These are phyloP conservation scores for Croton setiger DNA, from an alignment of 441 rosid genomes.

Conservation along the genomic window DNA sequence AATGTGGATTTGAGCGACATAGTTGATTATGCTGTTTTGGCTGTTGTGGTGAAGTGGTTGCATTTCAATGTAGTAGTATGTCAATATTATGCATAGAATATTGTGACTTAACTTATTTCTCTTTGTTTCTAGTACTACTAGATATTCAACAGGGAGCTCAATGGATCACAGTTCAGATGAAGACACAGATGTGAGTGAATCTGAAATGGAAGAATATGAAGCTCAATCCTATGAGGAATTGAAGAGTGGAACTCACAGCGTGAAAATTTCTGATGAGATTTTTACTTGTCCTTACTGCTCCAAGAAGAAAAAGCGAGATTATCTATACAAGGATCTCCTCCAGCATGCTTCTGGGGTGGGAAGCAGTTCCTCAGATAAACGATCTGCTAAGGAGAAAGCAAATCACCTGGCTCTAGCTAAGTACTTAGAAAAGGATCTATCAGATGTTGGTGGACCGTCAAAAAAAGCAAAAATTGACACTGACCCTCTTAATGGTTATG, in stretches of 20 bases:
- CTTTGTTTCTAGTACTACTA: slow-evolving; percentile 14
- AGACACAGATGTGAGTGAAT: slow-evolving; percentile 48
- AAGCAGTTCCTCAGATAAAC: slow-evolving; percentile 60
- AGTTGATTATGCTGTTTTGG: background rate
- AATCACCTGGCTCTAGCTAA: slow-evolving; percentile 73
- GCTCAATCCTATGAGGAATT: slow-evolving; percentile 54
- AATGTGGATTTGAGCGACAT: background rate
- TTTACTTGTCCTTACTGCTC: slow-evolving; percentile 82
- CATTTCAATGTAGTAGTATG: background rate
- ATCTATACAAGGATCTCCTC: slow-evolving; percentile 64
- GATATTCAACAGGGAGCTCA: slow-evolving; percentile 21
- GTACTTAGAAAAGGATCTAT: slow-evolving; percentile 65
- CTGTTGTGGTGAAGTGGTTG: background rate
- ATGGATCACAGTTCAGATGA: slow-evolving; percentile 37
- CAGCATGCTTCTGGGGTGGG: slow-evolving; percentile 97
- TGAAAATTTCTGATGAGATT: slow-evolving; percentile 47
- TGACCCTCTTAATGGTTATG: slow-evolving; percentile 32
- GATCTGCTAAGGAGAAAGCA: slow-evolving; percentile 67
- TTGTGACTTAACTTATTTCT: background rate
- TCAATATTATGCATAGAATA: background rate
- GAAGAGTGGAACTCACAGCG: slow-evolving; percentile 54
- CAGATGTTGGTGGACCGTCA: slow-evolving; percentile 35
- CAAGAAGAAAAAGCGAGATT: slow-evolving; percentile 64
- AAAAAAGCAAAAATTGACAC: slow-evolving; percentile 26
- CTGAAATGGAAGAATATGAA: slow-evolving; percentile 50